Evolutionary conservation across 768 basidiomycete genomes (phyloP).

Genomic region (Lactarius deliciosus): DNA sequence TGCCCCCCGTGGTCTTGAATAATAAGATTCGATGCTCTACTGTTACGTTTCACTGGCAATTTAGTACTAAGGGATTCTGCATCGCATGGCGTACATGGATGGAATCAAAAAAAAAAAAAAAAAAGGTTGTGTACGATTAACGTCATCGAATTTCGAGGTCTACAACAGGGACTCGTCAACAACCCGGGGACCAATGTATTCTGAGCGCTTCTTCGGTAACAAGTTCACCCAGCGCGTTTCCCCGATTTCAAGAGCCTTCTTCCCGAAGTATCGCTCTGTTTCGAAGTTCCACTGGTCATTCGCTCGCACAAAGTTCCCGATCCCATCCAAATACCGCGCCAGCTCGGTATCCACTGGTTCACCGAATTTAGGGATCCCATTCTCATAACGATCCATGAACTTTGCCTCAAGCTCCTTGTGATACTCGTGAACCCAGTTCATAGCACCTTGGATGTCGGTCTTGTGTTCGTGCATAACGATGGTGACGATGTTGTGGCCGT

Average conservation of each 20-base stretch:
- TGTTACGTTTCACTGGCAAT: no score
- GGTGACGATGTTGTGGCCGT: constrained; percentile 41
- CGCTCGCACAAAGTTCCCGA: constrained; percentile 44
- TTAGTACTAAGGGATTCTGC: no score
- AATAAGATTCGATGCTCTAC: no score
- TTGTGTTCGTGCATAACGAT: constrained; percentile 42
- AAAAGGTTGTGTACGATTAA: no score
- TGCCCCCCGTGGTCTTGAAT: no score
- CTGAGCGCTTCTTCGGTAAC: neutral
- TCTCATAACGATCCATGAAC: constrained; percentile 35
- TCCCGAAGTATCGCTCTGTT: constrained; percentile 14
- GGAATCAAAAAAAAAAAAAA: no score
- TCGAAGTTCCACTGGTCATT: constrained; percentile 45
- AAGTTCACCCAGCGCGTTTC: constrained; percentile 1
- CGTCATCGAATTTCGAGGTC: no score
- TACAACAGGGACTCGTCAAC: no score
- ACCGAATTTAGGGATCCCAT: constrained; percentile 39
- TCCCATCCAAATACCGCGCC: constrained; percentile 39
- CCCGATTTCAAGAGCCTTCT: neutral
- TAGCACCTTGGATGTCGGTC: constrained; percentile 35
- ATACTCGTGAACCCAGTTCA: constrained; percentile 35
- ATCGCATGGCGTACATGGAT: no score
- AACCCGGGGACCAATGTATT: neutral
- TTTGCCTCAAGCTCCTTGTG: constrained; percentile 34
- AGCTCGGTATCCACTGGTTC: constrained; percentile 39